Percentiles rank a stretch among this genome's conserved stretches.
These are phyloP conservation scores for Aspergillus sp. DNA, from an alignment of 2,329 filamentous ascomycete species.

Conservation along the genomic window DNA sequence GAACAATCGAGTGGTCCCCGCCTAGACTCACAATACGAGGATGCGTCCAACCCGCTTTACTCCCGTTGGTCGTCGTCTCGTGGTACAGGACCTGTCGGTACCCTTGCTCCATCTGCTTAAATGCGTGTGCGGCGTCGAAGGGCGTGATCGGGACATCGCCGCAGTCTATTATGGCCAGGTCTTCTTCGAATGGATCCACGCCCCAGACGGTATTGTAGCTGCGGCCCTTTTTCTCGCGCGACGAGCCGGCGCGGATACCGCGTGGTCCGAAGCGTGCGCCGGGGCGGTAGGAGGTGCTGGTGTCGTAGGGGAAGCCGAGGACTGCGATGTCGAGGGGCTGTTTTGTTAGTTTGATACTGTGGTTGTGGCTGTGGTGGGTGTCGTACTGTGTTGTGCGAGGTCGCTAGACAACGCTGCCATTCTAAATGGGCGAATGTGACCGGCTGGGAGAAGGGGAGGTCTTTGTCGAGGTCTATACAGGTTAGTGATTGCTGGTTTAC, in stretches of 20 bases:
- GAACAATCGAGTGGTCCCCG: conserved; percentile 26
- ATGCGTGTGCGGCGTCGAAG: conserved; percentile 24
- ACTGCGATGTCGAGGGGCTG: conserved; percentile 28
- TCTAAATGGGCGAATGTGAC: neutral
- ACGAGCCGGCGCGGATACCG: conserved; percentile 30
- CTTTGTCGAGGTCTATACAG: neutral
- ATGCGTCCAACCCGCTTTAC: conserved; percentile 11
- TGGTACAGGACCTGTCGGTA: conserved; percentile 20
- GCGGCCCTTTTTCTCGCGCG: conserved; percentile 29
- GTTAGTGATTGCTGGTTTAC: neutral
- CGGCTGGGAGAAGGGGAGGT: neutral
- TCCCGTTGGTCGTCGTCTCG: conserved; percentile 7
- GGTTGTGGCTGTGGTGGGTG: too few relatives aligned
- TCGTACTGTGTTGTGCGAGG: neutral
- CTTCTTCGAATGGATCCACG: conserved; percentile 26
- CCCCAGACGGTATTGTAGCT: conserved; percentile 30
- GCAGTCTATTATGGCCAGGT: conserved; percentile 26
- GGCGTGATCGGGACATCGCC: conserved; percentile 30
- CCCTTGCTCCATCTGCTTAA: conserved; percentile 28
- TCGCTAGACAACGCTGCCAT: neutral
- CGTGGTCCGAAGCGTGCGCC: conserved; percentile 34
- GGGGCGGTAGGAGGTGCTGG: conserved; percentile 31
- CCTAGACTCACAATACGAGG: conserved; percentile 23
- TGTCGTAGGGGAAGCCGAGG: conserved; percentile 37
- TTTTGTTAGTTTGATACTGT: neutral